phyloP scores from a whole-genome alignment of 169 alveolate genomes.

The Cryptosporidium bovis region DNA sequence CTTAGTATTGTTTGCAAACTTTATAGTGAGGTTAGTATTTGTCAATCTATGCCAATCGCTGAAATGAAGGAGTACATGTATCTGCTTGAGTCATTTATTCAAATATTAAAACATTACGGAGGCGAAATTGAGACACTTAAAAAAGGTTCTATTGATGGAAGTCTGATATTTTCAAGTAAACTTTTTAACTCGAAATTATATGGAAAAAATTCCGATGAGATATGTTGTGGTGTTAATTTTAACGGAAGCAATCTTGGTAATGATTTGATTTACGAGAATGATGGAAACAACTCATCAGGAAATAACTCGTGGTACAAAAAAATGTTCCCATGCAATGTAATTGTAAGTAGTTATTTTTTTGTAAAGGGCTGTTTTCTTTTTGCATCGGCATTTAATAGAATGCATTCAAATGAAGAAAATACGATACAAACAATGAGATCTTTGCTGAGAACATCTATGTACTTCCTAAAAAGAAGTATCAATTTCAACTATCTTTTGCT shows the following conservation, averaged over 20 bases:
- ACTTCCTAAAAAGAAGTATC: constrained; percentile 55
- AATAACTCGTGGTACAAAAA: constrained; percentile 41
- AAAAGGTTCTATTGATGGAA: constrained; percentile 46
- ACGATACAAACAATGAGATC: constrained; percentile 31
- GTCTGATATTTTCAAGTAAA: constrained; percentile 36
- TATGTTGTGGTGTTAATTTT: constrained; percentile 44
- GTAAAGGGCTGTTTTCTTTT: constrained; percentile 44
- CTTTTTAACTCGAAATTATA: constrained; percentile 22
- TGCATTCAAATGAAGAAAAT: constrained; percentile 11
- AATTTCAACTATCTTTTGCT: constrained; percentile 37
- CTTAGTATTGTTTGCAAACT: constrained; percentile 27
- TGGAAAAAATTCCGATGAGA: constrained; percentile 52
- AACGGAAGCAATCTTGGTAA: constrained; percentile 7
- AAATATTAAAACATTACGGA: constrained; percentile 18
- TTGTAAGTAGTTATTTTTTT: constrained; percentile 42
- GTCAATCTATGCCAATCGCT: background rate
- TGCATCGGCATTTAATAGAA: constrained; percentile 31
- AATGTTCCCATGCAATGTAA: constrained; percentile 26
- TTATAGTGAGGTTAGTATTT: constrained; percentile 48
- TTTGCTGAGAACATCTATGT: constrained; percentile 48
- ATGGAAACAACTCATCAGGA: background rate
- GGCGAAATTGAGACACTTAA: constrained; percentile 22
- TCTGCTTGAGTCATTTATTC: constrained; percentile 19
- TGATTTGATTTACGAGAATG: background rate
- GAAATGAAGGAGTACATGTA: constrained; percentile 29